A percentile compares a stretch with the other conserved stretches of the same genome.
Evolutionary conservation across 495 filamentous ascomycete genomes (phyloP).

Genomic region (Hypoxylon cercidicola): DNA sequence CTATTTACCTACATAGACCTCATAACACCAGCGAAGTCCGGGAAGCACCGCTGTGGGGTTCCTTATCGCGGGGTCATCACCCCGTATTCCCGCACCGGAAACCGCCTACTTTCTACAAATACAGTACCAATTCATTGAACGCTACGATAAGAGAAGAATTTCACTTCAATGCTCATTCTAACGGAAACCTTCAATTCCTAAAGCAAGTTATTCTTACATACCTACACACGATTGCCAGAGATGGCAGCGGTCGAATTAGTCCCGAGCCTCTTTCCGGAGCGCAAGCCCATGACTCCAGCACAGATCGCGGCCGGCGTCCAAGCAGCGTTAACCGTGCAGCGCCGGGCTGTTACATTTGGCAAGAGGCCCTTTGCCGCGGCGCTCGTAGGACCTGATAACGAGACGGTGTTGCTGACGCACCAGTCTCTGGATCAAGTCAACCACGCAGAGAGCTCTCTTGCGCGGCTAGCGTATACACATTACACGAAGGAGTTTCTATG

Average conservation of each 20-base stretch:
- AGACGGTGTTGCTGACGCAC: constrained; percentile 58
- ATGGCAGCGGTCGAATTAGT: constrained; percentile 9
- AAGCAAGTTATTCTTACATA: too few species aligned
- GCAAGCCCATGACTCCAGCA: constrained; percentile 43
- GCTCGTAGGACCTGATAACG: constrained; percentile 61
- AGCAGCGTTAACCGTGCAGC: constrained; percentile 55
- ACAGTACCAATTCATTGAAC: too few species aligned
- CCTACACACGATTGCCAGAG: not conserved
- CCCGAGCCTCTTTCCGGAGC: constrained; percentile 45
- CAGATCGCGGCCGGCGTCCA: constrained; percentile 53
- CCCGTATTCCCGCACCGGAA: not conserved
- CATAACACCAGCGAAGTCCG: not conserved
- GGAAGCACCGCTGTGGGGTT: constrained; percentile 23
- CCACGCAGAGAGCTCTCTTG: constrained; percentile 63
- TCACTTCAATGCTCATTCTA: too few species aligned
- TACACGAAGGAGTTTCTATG: constrained; percentile 61
- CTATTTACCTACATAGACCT: not conserved
- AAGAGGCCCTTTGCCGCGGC: constrained; percentile 63
- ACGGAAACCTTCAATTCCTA: too few species aligned
- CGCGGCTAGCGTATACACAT: constrained; percentile 61
- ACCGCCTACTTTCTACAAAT: not conserved
- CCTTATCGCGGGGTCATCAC: constrained; percentile 19
- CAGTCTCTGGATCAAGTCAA: constrained; percentile 66
- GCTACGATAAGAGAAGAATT: too few species aligned
- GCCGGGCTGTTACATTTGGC: constrained; percentile 50